Percentiles rank a stretch among this genome's conserved stretches.
phyloP scores from a whole-genome alignment of 2,329 filamentous ascomycete genomes.

The Didymella pinodella region DNA sequence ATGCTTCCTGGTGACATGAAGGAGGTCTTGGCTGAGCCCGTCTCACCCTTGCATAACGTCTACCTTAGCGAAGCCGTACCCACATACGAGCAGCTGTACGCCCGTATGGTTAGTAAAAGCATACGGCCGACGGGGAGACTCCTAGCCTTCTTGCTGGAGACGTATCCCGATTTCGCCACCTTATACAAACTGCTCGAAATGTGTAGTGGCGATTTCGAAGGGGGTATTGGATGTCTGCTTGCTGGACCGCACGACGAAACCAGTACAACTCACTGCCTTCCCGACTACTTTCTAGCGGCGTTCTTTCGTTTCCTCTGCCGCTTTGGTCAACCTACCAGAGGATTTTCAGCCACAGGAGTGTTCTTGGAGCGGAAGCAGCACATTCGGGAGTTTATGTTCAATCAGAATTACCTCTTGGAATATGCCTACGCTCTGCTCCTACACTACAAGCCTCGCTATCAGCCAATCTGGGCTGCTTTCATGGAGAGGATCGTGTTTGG shows the following conservation, averaged over 20 bases:
- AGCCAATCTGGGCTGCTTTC: conserved; percentile 43
- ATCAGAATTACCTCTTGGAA: conserved; percentile 39
- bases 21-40: conserved; percentile 63
- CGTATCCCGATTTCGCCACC: conserved; percentile 32
- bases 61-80: conserved; percentile 69
- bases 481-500: conserved; percentile 34
- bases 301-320: conserved; percentile 46
- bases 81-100: conserved; percentile 64
- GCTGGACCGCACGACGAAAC: conserved; percentile 26
- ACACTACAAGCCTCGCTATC: conserved; percentile 34
- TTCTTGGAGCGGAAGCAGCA: conserved; percentile 29
- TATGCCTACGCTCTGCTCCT: conserved; percentile 42
- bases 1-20: conserved; percentile 67
- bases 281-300: conserved; percentile 38
- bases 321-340: conserved; percentile 33
- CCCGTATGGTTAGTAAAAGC: conserved; percentile 62
- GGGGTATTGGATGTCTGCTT: conserved; percentile 35
- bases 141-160: conserved; percentile 64
- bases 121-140: conserved; percentile 60
- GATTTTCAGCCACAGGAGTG: conserved; percentile 9
- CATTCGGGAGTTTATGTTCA: conserved; percentile 24
- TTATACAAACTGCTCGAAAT: conserved; percentile 32
- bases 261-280: conserved; percentile 22
- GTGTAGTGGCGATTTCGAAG: conserved; percentile 27
- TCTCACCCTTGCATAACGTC: conserved; percentile 70